Evolutionary conservation across 495 filamentous ascomycete species (phyloP).

Genomic region (Parachaetomium inaequale): DNA sequence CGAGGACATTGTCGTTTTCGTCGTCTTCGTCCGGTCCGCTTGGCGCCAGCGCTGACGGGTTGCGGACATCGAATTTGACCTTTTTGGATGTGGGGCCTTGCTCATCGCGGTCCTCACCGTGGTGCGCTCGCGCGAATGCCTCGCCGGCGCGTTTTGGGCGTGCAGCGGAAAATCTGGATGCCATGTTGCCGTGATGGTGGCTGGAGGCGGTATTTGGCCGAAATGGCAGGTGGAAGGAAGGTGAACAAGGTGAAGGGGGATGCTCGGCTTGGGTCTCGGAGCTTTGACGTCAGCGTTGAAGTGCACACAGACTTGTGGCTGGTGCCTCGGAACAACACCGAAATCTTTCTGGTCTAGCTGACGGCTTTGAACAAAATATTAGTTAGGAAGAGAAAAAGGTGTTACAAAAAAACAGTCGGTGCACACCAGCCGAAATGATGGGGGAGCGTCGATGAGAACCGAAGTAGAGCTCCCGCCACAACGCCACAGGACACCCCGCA

Average conservation of each 20-base stretch:
- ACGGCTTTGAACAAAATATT: too few relatives aligned
- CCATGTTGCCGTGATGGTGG: conserved; percentile 44
- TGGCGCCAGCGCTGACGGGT: conserved; percentile 83
- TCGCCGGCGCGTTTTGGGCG: conserved; percentile 82
- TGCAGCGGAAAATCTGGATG: conserved; percentile 57
- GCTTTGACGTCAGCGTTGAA: conserved; percentile 16
- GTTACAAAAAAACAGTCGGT: too few relatives aligned
- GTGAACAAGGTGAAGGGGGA: not conserved
- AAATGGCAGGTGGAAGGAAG: not conserved
- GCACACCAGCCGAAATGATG: too few relatives aligned
- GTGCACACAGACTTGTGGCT: not conserved
- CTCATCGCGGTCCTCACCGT: conserved; percentile 52
- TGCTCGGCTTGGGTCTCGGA: not conserved
- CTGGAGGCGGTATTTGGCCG: not conserved
- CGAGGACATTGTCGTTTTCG: conserved; percentile 73
- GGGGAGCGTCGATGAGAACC: too few relatives aligned
- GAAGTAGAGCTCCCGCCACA: too few relatives aligned
- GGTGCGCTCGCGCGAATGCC: conserved; percentile 69
- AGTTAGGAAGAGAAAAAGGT: too few relatives aligned
- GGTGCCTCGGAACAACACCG: not conserved
- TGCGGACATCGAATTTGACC: conserved; percentile 90
- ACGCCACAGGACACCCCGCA: conserved; percentile 18
- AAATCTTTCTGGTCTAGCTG: too few relatives aligned
- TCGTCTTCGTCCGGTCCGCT: conserved; percentile 67
- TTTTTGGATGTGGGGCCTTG: conserved; percentile 59